phyloP scores from a whole-genome alignment of 2,329 filamentous ascomycete genomes.

The Claviceps capensis region DNA sequence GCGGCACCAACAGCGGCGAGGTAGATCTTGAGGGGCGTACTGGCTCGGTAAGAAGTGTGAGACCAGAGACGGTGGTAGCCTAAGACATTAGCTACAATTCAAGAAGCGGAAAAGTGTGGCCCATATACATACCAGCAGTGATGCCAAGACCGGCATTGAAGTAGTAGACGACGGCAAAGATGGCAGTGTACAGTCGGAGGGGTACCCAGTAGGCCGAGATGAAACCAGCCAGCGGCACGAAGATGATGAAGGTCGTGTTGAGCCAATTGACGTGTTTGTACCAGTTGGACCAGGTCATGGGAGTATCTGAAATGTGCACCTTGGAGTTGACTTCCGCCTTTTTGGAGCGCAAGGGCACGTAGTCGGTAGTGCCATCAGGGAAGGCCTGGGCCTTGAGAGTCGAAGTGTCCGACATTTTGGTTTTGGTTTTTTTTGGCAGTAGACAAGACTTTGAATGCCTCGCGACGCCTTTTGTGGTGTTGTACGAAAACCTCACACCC shows the following conservation, averaged over 20 bases:
- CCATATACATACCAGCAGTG: conserved; percentile 47
- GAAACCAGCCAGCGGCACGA: conserved; percentile 61
- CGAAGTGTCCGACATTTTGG: conserved; percentile 4
- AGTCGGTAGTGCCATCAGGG: conserved; percentile 41
- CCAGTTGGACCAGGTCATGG: conserved; percentile 73
- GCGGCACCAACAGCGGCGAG: conserved; percentile 70
- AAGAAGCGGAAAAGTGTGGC: too few species aligned
- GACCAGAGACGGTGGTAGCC: conserved; percentile 63
- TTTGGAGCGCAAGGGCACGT: conserved; percentile 32
- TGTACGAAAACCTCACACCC: background rate
- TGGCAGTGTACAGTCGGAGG: conserved; percentile 53
- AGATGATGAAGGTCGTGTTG: conserved; percentile 68
- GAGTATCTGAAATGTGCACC: conserved; percentile 72
- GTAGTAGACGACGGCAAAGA: conserved; percentile 68
- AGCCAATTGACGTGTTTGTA: conserved; percentile 91
- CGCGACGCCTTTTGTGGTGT: background rate
- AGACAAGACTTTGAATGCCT: background rate
- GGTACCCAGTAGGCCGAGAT: conserved; percentile 69
- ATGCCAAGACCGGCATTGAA: conserved; percentile 74
- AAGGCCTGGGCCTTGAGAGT: conserved; percentile 26
- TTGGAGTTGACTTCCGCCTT: conserved; percentile 46
- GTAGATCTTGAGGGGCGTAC: conserved; percentile 64
- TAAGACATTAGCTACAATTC: conserved; percentile 3
- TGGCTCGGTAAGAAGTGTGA: conserved; percentile 71
- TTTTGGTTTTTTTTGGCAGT: too few species aligned